Base-by-base conservation (phyloP, 352 stramenopile species). In the Phytophthora cryptogea region DNA sequence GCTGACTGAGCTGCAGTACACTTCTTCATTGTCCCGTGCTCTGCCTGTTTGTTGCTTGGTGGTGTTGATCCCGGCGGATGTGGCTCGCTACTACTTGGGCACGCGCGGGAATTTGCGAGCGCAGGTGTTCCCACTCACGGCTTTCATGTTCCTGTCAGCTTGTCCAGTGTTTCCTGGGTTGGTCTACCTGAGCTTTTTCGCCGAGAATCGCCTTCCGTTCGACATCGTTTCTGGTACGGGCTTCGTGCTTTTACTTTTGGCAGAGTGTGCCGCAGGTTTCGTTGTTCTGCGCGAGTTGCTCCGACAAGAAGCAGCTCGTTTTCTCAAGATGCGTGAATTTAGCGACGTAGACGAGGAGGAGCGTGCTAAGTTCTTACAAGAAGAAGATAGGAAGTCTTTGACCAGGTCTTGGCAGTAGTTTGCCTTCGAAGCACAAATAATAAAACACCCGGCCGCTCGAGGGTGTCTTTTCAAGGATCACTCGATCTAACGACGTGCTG, bases 121-220 rank as follows among this genome's bases (percentile, higher is more conserved):
- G 13, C 76, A 88, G 26, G 81, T 90, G 45, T 86, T 88, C 47
- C 73, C 83, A 10, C 63, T 90, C 45, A 83, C 78, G 11, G 78
- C 74, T 17, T 90, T 89, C 44, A 68, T 89, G 52, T 86, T 91
- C 52, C 55, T 91, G 39, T 82, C 81, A 14, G 54, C 81, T 31
- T 91, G 82, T 37, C 82, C 80, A 5, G 42, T 85, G 42, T 46
- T 85, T 2, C 82, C 82, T 32, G 75, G 70, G 39, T 62, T 89
- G 31, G 41, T 86, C 9, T 91, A 80, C 50, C 60, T 75, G 30
- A 74, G 48, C 48, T 88, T 83, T 43, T 72, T 86, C 9, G 71
- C 76, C 4, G 73, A 87, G 46, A 66, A 86, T 45, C 65, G 67
- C 14, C 54, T 89, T 41, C 41, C 48, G 1, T 91, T 89, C 39